Percentiles rank a stretch among this genome's conserved stretches.
Conservation (phyloP, 108 stramenopile species). For the Parietichytrium sp. region DNA sequence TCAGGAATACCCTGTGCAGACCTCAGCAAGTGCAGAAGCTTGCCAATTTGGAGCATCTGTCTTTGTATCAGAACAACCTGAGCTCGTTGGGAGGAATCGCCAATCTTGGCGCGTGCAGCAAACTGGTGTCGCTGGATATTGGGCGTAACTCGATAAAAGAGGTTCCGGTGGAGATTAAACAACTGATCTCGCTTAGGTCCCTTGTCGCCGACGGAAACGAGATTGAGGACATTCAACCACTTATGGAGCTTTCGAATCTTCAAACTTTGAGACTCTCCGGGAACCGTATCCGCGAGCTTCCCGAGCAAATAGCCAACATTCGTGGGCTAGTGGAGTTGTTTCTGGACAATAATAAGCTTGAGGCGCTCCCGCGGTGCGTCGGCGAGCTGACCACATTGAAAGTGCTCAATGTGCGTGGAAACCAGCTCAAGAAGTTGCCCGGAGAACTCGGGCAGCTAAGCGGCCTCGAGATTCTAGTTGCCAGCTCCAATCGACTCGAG, state of each 20-base stretch:
- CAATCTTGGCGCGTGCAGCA: neutral
- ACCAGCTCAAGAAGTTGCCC: neutral
- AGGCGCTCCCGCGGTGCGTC: neutral
- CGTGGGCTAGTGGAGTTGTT: no score
- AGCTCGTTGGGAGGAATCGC: slow-evolving; percentile 1
- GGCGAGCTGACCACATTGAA: neutral
- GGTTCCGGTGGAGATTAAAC: neutral
- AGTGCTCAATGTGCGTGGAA: neutral
- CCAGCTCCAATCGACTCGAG: neutral
- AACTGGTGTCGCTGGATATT: neutral
- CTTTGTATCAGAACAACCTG: slow-evolving; percentile 27
- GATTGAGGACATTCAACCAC: neutral
- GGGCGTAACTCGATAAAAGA: neutral
- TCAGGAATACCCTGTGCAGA: neutral
- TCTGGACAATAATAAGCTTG: neutral
- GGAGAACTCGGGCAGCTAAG: neutral
- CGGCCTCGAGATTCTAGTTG: neutral
- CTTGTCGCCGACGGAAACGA: neutral
- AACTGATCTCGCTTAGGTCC: neutral
- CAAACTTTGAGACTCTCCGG: neutral
- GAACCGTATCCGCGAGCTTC: neutral
- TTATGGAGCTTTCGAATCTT: neutral
- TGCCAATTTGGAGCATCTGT: neutral
- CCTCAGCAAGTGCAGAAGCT: neutral
- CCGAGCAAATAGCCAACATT: no score